Percentiles rank a stretch among this genome's conserved stretches.
These are phyloP conservation scores for Selaginella tamariscina DNA, from an alignment of 75 land plant species.

Conservation along the genomic window DNA sequence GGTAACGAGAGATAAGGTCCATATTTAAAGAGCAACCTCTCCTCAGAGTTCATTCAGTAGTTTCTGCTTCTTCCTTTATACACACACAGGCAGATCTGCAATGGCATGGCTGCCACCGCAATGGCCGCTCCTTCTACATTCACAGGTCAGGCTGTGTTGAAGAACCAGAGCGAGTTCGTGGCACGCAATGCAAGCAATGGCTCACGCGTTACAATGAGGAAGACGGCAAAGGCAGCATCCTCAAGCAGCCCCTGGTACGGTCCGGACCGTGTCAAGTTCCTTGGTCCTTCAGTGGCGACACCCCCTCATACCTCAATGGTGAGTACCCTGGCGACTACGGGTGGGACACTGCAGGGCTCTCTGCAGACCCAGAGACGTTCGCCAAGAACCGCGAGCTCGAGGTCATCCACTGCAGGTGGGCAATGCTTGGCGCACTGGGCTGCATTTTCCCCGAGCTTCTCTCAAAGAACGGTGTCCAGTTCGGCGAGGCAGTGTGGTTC, in stretches of 20 bases:
- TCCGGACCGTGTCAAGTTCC: conserved; percentile 8
- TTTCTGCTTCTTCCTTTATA: background rate
- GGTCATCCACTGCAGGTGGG: conserved; percentile 68
- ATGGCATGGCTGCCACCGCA: conserved; percentile 20
- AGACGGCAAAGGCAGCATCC: background rate
- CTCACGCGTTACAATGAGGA: conserved; percentile 30
- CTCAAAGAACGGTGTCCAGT: conserved; percentile 49
- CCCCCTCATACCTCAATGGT: conserved; percentile 13
- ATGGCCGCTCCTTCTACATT: conserved; percentile 13
- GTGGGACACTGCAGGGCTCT: conserved; percentile 54
- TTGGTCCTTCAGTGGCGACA: conserved; percentile 9
- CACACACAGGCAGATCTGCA: background rate
- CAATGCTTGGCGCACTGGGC: conserved; percentile 64
- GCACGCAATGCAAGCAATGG: conserved; percentile 14
- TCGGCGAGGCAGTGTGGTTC: conserved; percentile 61
- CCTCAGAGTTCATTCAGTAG: background rate
- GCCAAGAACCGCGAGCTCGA: conserved; percentile 71
- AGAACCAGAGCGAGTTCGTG: conserved; percentile 17
- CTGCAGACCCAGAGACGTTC: conserved; percentile 76
- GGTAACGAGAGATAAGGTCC: no score
- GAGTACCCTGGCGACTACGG: conserved; percentile 17
- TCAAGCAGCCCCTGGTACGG: conserved; percentile 12
- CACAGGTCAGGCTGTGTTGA: conserved; percentile 18
- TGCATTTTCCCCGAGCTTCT: conserved; percentile 66
- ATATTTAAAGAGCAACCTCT: background rate